phyloP scores from a whole-genome alignment of 202 grass and related monocot species.

The Cymbopogon flexuosus region DNA sequence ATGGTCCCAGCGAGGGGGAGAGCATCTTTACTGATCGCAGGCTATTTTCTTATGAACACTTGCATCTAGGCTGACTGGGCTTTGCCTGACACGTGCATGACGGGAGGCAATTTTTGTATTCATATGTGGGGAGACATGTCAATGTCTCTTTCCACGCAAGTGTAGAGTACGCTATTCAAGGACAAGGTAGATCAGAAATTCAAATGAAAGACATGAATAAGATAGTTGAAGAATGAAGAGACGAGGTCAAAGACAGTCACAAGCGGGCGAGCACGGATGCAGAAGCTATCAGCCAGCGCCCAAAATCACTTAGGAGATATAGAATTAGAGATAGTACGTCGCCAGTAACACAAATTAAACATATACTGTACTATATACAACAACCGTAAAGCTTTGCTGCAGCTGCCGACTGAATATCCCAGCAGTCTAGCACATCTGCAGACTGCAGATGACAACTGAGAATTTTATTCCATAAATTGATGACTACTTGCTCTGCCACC shows the following conservation, averaged over 20 bases:
- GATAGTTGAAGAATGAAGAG: neutral
- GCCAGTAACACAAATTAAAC: neutral
- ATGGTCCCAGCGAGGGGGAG: neutral
- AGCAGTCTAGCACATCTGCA: neutral
- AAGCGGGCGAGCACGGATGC: neutral
- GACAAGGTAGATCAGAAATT: neutral
- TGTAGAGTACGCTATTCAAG: neutral
- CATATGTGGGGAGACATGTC: neutral
- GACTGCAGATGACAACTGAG: neutral
- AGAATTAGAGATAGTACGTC: neutral
- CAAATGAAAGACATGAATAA: neutral
- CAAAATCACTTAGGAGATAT: too few relatives aligned
- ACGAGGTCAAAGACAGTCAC: neutral
- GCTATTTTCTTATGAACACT: neutral
- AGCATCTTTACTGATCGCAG: constrained; percentile 1
- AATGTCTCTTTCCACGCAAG: neutral
- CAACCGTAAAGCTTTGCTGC: neutral
- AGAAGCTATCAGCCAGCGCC: neutral
- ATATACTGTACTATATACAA: too few relatives aligned
- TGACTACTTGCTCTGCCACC: neutral
- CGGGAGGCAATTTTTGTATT: neutral
- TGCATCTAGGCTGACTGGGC: constrained; percentile 23
- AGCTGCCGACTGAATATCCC: neutral
- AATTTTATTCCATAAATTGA: neutral
- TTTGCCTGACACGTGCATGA: constrained; percentile 6